Evolutionary conservation across 2,329 filamentous ascomycete species (phyloP).

Genomic region (Purpureocillium lavendulum): DNA sequence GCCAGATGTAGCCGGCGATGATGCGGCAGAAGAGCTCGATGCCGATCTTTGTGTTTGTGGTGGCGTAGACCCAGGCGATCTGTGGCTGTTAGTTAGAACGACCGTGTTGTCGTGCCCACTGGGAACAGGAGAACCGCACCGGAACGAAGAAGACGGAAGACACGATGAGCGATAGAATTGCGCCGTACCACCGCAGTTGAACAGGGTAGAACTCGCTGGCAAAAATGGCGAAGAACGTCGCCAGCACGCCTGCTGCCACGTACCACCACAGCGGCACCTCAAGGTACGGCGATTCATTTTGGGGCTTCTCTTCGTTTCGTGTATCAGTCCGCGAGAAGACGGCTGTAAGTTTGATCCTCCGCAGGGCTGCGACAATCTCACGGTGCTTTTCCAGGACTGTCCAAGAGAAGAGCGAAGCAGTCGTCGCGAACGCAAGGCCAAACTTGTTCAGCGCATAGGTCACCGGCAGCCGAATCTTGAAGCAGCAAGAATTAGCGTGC

Average conservation of each 20-base stretch:
- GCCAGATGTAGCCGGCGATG: conserved; percentile 33
- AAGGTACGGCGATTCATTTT: conserved; percentile 5
- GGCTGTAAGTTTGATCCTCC: too few species aligned
- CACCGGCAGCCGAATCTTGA: conserved; percentile 32
- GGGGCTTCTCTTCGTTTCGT: too few species aligned
- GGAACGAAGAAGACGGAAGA: conserved; percentile 20
- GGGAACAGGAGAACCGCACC: conserved; percentile 7
- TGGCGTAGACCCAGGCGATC: conserved; percentile 26
- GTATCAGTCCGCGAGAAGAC: too few species aligned
- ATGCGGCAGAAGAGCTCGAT: conserved; percentile 33
- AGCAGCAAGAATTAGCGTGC: too few species aligned
- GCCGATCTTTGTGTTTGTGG: conserved; percentile 34
- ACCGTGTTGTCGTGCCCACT: too few species aligned
- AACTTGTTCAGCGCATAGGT: conserved; percentile 38
- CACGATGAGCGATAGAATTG: conserved; percentile 16
- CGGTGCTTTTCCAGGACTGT: conserved; percentile 19
- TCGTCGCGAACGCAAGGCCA: conserved; percentile 43
- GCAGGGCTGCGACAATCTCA: conserved; percentile 7
- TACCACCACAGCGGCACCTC: conserved; percentile 19
- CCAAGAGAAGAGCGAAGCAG: conserved; percentile 28
- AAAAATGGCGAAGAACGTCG: conserved; percentile 18
- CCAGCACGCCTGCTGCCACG: conserved; percentile 6
- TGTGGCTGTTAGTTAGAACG: conserved; percentile 4
- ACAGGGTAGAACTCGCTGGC: conserved; percentile 21
- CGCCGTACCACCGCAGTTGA: conserved; percentile 22